A percentile compares a stretch with the other conserved stretches of the same genome.
Evolutionary conservation across 257 asterid genomes (phyloP).

Genomic region (Galeopsis tetrahit): DNA sequence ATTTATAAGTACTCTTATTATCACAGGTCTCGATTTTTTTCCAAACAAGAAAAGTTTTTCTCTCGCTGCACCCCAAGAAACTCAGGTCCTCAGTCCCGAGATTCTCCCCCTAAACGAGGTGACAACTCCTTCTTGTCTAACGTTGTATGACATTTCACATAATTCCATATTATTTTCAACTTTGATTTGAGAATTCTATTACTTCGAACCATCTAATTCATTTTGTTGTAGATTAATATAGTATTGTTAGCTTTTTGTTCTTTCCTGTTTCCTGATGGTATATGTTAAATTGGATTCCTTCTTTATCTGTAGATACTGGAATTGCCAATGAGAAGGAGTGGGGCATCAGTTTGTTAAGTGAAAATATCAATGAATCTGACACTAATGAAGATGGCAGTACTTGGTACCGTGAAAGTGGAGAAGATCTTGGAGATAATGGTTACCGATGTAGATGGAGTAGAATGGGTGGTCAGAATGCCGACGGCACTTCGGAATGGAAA

Average conservation of each 20-base stretch:
- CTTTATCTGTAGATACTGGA: constrained; percentile 73
- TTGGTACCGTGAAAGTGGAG: constrained; percentile 91
- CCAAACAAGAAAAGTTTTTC: constrained; percentile 76
- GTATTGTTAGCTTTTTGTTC: constrained; percentile 15
- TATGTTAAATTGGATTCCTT: background rate
- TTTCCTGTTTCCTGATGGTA: constrained; percentile 15
- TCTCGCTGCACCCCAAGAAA: constrained; percentile 70
- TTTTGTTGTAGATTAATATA: background rate
- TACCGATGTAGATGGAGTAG: constrained; percentile 91
- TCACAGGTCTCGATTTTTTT: constrained; percentile 59
- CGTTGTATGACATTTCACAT: background rate
- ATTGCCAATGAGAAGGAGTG: constrained; percentile 97
- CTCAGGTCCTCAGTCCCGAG: constrained; percentile 92
- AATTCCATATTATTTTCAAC: background rate
- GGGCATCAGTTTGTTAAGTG: constrained; percentile 85
- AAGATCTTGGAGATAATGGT: constrained; percentile 94
- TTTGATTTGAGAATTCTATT: background rate
- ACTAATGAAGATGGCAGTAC: constrained; percentile 89
- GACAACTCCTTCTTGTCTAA: constrained; percentile 23
- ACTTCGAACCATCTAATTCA: constrained; percentile 6
- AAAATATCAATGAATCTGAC: constrained; percentile 74
- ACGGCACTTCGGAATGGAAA: constrained; percentile 87
- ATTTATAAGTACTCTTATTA: background rate
- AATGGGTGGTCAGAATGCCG: constrained; percentile 91
- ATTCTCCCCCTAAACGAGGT: constrained; percentile 98